Conservation (phyloP, 441 rosid species). For the Euphorbia schlechtendalii region DNA sequence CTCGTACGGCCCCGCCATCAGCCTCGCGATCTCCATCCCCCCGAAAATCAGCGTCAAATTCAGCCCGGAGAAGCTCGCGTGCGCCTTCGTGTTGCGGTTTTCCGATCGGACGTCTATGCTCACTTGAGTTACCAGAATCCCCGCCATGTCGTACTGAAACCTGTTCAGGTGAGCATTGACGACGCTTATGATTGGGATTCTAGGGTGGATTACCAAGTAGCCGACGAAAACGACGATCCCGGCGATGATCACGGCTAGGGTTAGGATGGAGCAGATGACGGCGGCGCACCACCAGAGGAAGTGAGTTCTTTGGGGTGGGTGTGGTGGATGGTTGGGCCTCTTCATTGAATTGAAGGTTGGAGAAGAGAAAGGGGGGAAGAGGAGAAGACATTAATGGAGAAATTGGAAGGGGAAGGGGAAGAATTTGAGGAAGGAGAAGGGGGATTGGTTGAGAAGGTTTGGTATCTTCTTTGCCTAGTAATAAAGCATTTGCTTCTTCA, state of each 20-base stretch:
- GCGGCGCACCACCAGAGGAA: constrained; percentile 64
- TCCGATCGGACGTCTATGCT: constrained; percentile 41
- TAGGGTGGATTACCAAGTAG: constrained; percentile 65
- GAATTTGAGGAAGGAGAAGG: constrained; percentile 21
- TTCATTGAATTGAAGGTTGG: background rate
- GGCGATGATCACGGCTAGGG: constrained; percentile 46
- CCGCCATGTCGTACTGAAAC: constrained; percentile 33
- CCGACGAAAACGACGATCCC: constrained; percentile 57
- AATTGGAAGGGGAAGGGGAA: background rate
- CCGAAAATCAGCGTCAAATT: constrained; percentile 37
- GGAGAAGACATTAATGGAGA: constrained; percentile 1
- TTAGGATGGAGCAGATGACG: constrained; percentile 50
- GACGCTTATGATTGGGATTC: constrained; percentile 66
- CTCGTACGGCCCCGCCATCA: constrained; percentile 40
- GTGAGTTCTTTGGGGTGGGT: constrained; percentile 23
- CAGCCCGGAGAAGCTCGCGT: constrained; percentile 43
- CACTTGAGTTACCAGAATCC: constrained; percentile 49
- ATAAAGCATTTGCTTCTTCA: constrained; percentile 34
- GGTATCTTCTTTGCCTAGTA: constrained; percentile 63
- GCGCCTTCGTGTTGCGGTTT: constrained; percentile 66
- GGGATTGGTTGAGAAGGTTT: constrained; percentile 45
- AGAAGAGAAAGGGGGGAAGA: background rate
- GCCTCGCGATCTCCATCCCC: constrained; percentile 37
- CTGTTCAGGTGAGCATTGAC: constrained; percentile 41
- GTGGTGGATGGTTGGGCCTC: background rate